Evolutionary conservation across 305 asterid species (phyloP), one percentile per base, ranked within the genome.

Genomic region (Ilex paraguariensis): DNA sequence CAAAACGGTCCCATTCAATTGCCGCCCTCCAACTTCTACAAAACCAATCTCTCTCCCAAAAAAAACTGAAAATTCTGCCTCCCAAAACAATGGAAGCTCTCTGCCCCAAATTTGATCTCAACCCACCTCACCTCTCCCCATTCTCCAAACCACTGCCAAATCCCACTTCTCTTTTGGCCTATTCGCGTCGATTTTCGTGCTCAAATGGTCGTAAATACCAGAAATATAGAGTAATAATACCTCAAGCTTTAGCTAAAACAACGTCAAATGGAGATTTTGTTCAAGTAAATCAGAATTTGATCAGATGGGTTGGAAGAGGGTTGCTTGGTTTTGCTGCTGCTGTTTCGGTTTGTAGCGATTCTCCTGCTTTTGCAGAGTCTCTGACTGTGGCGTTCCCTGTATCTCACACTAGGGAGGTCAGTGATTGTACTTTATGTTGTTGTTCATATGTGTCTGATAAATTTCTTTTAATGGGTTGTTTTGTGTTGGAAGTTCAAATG

Each of bases 321-420:
- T 66, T 79, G 58, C 39, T 81, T 57, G 95, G 92, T 57, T 82
- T 91, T 50, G 95, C 95, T 42, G 89, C 95, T 70, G 93, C 95
- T 1, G 73, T 71, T 13, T 81, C 90, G 40, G 7, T 88, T 36
- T 81, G 70, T 17, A 77, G 73, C 40, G 70, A 74, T 66, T 82
- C 94, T 60, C 81, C 96, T 7, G 88, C 87, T 72, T 69, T 70
- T 4, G 97, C 97, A 0, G 84, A 89, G 69, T 85, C 97, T 46
- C 62, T 91, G 10, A 91, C 98, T 44, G 87, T 91, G 32, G 97
- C 98, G 13, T 91, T 91, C 66, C 97, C 98, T 50, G 87, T 82
- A 80, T 91, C 98, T 66, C 98, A 79, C 76, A 67, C 82, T 1
- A 90, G 77, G 62, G 96, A 91, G 98, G 98, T 88, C 51, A 66